Percentiles rank a stretch among this genome's conserved stretches.
Evolutionary conservation across 345 rosid species (phyloP).

Genomic region (Eucalyptus melliodora): DNA sequence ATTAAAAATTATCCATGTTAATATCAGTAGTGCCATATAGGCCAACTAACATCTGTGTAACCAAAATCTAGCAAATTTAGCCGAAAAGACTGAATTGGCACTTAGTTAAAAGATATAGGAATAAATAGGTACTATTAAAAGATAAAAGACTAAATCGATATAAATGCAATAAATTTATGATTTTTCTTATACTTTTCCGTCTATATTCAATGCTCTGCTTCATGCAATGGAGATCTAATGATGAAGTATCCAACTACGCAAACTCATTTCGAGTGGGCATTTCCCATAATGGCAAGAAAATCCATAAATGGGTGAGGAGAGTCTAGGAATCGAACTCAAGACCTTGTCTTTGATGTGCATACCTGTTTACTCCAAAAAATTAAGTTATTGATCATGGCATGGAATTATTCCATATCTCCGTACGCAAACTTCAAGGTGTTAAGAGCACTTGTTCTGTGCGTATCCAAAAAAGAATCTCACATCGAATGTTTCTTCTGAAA

Average conservation of each 20-base stretch:
- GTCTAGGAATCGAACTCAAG: background rate
- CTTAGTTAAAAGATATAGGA: too few species aligned
- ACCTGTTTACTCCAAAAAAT: background rate
- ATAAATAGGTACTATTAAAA: background rate
- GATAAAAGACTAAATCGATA: too few species aligned
- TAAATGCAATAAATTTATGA: background rate
- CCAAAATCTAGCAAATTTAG: background rate
- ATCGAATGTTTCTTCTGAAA: background rate
- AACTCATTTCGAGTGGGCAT: background rate
- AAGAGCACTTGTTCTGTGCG: background rate
- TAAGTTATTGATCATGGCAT: background rate
- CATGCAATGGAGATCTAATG: background rate
- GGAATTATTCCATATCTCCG: background rate
- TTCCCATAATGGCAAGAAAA: background rate
- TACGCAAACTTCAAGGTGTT: background rate
- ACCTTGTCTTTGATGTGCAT: background rate
- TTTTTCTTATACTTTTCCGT: background rate
- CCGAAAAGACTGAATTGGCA: background rate
- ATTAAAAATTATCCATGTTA: background rate
- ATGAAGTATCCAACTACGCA: background rate
- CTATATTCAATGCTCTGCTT: background rate
- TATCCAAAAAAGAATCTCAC: background rate
- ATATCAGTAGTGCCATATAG: background rate
- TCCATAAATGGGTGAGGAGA: background rate
- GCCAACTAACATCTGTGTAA: background rate